Evolutionary conservation across 768 basidiomycete species (phyloP), one percentile per base, ranked within the genome.

Genomic region (Termitomyces sp.): DNA sequence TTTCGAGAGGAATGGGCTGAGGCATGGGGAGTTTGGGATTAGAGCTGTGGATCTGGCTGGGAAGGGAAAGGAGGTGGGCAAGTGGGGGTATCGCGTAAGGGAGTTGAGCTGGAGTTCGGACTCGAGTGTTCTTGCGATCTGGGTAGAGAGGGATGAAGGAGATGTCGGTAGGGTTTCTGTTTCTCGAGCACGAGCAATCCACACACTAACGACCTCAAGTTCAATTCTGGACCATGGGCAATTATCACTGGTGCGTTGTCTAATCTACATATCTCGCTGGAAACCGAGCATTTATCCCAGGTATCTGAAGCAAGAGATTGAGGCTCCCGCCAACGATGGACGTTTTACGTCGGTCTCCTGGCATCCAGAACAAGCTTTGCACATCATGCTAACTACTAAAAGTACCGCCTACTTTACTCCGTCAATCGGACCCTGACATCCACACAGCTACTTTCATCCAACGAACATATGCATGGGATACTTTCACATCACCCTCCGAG

Each of bases 241-340:
- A 99, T 67, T 98, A 97, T 70, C 88, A 98, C 67, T 98, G 97
- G 93, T 90, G 63, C 26, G 67, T 64, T 11, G 32, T 11, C 20
- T 3, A 20, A 6, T 30, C 36, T 54, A 0, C 5, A 41, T 33
- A 22, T 51, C 13, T 8, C 8, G 26, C 36, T 44, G 13, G 14
- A 44, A 32, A 54, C 14, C 30, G 26, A 49, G 13, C 30, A 9
- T 49, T 49, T 24, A 22, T 48, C 38, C 16, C 57, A 92, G 90
- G 90, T 97, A 98, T 73, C 81, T 98, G 58, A 98, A 98, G 71
- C 93, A 96, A 68, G 92, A 95, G 67, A 75, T 97, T 36, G 65
- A 72, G 20, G 83, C 86, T 0, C 78, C 82, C 1, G 46, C 63
- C 1, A 52, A 63, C 8, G 58, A 66, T 9, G 70, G 66, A 5